Evolutionary conservation across 345 rosid genomes (phyloP), one percentile per base, ranked within the genome.

Genomic region (Hevea brasiliensis): DNA sequence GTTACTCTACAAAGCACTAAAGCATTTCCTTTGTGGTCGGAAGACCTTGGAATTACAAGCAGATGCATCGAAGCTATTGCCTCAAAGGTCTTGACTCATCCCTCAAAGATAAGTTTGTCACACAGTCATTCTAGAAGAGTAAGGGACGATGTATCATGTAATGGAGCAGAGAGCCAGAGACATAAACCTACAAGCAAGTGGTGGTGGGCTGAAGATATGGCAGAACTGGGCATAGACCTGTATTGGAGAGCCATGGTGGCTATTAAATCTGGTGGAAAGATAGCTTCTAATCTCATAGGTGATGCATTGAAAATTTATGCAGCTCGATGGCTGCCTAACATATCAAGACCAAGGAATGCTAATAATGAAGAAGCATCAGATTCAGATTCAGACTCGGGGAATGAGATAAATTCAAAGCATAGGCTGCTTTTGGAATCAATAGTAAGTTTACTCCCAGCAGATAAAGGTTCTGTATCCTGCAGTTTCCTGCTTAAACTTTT

Each of bases 151-250:
- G 72, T 82, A 8, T 81, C 86, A 2, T 95, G 88, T 37, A 87
- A 88, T 58, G 97, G 93, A 59, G 51, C 82, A 7, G 92, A 81
- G 79, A 83, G 90, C 81, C 87, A 65, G 75, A 82, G 84, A 82
- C 81, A 50, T 68, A 88, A 80, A n/a, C 81, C 81, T 37, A 48
- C 79, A 14, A 73, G 72, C 56, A 89, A 81, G 72, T 94, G 92
- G 15, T 95, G 98, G 99, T 95, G 99, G 99, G 99, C 92, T 61
- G 96, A 95, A 77, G 99, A 95, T 76, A 83, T 95, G 40, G 98
- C 98, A 1, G 99, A 95, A 80, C 72, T 95, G 71, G 82, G 97
- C 40, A 87, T 95, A 44, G 97, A 92, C 81, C 84, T 92, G 27
- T 95, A 92, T 45, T 95, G 97, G 99, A 89, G 97, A 79, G 85